Evolutionary conservation across 2,329 filamentous ascomycete genomes (phyloP).

Genomic region (Venturia nashicola): DNA sequence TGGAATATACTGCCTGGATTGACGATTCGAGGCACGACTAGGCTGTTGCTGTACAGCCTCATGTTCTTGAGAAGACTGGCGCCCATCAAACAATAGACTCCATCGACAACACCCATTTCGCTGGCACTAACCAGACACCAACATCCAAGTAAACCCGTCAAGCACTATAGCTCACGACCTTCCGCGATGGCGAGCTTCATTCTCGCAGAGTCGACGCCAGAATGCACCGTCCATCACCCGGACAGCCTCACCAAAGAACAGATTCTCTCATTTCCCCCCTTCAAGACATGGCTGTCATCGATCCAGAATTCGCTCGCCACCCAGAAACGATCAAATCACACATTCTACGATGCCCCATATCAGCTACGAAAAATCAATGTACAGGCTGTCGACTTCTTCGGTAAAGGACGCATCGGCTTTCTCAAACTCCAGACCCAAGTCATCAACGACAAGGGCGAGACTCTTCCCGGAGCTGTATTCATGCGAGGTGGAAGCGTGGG

Average conservation of each 20-base stretch:
- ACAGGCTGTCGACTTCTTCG: slow-evolving; percentile 43
- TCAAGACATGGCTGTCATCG: slow-evolving; percentile 41
- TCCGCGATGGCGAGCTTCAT: background rate
- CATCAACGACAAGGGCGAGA: slow-evolving; percentile 38
- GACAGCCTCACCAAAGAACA: slow-evolving; percentile 31
- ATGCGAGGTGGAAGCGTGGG: slow-evolving; percentile 46
- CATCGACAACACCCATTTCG: background rate
- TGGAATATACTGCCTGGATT: background rate
- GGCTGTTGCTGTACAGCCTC: background rate
- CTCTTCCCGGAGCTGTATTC: slow-evolving; percentile 44
- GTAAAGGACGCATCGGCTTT: slow-evolving; percentile 37
- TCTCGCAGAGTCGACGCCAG: slow-evolving; percentile 17
- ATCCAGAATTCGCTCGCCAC: slow-evolving; percentile 35
- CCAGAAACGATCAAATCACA: slow-evolving; percentile 33
- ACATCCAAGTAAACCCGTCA: slow-evolving; percentile 11
- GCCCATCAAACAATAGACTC: background rate
- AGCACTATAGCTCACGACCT: slow-evolving; percentile 15
- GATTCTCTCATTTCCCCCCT: slow-evolving; percentile 39
- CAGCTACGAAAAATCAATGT: slow-evolving; percentile 39
- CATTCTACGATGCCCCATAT: slow-evolving; percentile 40
- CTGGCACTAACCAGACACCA: slow-evolving; percentile 19
- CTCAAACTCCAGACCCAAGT: slow-evolving; percentile 43
- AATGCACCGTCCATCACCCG: slow-evolving; percentile 30
- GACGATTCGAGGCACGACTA: background rate
- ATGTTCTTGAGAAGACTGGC: background rate